phyloP scores from a whole-genome alignment of 306 rosid species.

The Corylus heterophylla region DNA sequence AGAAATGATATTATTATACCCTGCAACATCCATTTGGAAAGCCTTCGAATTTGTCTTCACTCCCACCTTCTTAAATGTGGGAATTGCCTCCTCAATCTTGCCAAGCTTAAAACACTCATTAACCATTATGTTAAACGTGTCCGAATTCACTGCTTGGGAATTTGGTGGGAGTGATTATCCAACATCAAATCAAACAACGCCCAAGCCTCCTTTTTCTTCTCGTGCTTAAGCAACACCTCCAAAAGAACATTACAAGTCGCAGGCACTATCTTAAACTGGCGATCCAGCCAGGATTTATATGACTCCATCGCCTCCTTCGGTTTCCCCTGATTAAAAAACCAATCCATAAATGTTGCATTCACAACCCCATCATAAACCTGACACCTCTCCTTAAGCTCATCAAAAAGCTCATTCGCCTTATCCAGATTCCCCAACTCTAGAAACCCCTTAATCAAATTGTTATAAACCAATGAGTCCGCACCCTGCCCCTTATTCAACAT shows the following conservation, averaged over 20 bases:
- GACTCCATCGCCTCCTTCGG: conserved; percentile 90
- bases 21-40: conserved; percentile 90
- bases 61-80: conserved; percentile 80
- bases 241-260: conserved; percentile 84
- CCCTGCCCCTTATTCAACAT: conserved; percentile 87
- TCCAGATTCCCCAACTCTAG: conserved; percentile 67
- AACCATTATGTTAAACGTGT: conserved; percentile 84
- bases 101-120: conserved; percentile 77
- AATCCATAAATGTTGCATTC: conserved; percentile 83
- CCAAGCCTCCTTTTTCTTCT: conserved; percentile 60
- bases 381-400: conserved; percentile 88
- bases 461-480: conserved; percentile 84
- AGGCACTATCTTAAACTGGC: conserved; percentile 79
- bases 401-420: conserved; percentile 82
- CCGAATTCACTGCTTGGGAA: conserved; percentile 85
- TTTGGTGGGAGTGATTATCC: conserved; percentile 92
- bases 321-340: conserved; percentile 67
- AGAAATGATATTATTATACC: conserved; percentile 79
- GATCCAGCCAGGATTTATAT: conserved; percentile 62
- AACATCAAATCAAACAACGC: conserved; percentile 71
- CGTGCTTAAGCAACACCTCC: conserved; percentile 74
- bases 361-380: conserved; percentile 91
- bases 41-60: conserved; percentile 67
- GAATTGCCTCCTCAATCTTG: conserved; percentile 52
- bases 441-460: conserved; percentile 73